Conservation (phyloP, 805 yeast genomes). For the Hagleromyces aurorensis region DNA sequence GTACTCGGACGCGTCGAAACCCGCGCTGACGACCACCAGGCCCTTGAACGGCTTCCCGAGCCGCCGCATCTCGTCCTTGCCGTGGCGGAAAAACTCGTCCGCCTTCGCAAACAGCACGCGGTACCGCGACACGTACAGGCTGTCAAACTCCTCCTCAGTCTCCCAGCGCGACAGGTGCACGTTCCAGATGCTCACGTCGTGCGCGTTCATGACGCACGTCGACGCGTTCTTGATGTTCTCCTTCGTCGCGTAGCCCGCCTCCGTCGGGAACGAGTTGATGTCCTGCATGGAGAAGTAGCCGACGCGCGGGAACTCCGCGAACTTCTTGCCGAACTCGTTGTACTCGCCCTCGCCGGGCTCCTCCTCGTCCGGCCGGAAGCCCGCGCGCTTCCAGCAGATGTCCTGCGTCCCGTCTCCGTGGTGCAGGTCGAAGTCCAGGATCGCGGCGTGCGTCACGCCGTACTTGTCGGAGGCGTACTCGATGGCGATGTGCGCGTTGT, state of each 20-base stretch:
- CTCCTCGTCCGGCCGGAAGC: conserved; percentile 28
- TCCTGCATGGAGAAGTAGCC: conserved; percentile 83
- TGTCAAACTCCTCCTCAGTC: conserved; percentile 56
- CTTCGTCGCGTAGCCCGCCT: conserved; percentile 64
- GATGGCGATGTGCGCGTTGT: conserved; percentile 73
- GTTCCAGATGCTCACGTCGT: conserved; percentile 75
- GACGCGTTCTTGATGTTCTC: conserved; percentile 69
- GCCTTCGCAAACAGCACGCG: conserved; percentile 58
- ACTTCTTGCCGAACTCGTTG: conserved; percentile 42
- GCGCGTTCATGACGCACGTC: conserved; percentile 66
- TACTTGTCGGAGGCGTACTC: conserved; percentile 62
- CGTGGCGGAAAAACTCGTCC: conserved; percentile 48
- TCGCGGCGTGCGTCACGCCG: conserved; percentile 71
- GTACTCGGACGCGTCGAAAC: conserved; percentile 80
- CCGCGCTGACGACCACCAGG: conserved; percentile 70
- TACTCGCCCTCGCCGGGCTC: conserved; percentile 30
- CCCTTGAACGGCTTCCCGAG: conserved; percentile 41
- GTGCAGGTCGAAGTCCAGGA: conserved; percentile 75
- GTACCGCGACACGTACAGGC: conserved; percentile 53
- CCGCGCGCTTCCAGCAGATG: conserved; percentile 70
- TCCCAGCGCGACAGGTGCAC: conserved; percentile 65
- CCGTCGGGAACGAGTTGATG: conserved; percentile 81
- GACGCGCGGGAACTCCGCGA: conserved; percentile 45
- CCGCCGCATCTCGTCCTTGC: conserved; percentile 38
- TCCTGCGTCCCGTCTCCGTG: conserved; percentile 90